Percentiles rank a stretch among this genome's conserved stretches.
phyloP scores from a whole-genome alignment of 2,329 filamentous ascomycete genomes.

The Thielaviopsis ethacetica region DNA sequence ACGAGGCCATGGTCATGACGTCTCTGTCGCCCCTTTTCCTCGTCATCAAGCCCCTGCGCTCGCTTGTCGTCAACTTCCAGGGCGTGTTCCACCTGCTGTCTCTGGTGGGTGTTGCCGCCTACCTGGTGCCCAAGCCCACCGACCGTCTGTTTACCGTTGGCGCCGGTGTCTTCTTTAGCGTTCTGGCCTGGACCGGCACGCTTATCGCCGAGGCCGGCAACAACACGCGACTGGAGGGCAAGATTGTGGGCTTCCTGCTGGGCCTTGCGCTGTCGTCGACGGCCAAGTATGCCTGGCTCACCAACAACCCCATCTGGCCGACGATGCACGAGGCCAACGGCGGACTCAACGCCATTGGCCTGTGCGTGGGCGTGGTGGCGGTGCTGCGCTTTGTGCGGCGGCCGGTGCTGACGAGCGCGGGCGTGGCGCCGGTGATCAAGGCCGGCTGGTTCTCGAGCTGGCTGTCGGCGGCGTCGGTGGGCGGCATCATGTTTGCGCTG shows the following conservation, averaged over 20 bases:
- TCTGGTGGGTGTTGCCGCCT: constrained; percentile 63
- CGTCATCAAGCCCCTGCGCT: constrained; percentile 51
- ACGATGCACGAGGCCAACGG: constrained; percentile 81
- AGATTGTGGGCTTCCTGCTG: constrained; percentile 62
- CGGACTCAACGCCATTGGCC: constrained; percentile 76
- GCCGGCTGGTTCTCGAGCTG: constrained; percentile 33
- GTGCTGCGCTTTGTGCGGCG: constrained; percentile 59
- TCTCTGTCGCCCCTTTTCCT: constrained; percentile 71
- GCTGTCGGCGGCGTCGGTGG: constrained; percentile 65
- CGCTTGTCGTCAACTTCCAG: constrained; percentile 50
- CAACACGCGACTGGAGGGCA: constrained; percentile 60
- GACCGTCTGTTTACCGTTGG: constrained; percentile 65
- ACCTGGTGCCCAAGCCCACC: constrained; percentile 55
- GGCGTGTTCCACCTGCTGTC: constrained; percentile 61
- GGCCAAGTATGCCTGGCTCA: constrained; percentile 82
- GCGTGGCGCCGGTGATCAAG: constrained; percentile 21
- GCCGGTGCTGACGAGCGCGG: constrained; percentile 30
- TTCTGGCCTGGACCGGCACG: constrained; percentile 69
- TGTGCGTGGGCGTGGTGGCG: constrained; percentile 60
- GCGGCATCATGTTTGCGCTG: constrained; percentile 71
- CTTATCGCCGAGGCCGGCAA: constrained; percentile 65
- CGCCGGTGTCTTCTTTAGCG: constrained; percentile 65
- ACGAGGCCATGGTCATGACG: constrained; percentile 75
- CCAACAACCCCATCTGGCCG: constrained; percentile 95
- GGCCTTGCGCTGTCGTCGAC: constrained; percentile 75